Percentiles rank a stretch among this genome's conserved stretches.
phyloP scores from a whole-genome alignment of 305 asterid species.

The Fraxinus velutina region DNA sequence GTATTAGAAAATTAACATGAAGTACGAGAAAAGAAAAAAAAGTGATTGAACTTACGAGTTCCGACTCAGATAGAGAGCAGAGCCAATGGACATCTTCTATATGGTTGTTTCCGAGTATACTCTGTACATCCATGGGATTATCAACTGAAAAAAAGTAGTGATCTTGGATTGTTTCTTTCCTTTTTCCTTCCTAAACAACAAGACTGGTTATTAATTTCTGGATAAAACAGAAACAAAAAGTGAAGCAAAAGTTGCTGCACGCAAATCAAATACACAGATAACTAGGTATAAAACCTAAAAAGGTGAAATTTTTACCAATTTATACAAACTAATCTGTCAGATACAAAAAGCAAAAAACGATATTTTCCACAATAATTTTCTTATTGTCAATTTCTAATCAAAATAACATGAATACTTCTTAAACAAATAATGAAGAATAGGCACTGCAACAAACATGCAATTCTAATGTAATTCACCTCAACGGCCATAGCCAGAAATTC shows the following conservation, averaged over 20 bases:
- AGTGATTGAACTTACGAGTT: slow-evolving; percentile 42
- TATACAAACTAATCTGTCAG: background rate
- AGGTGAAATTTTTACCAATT: background rate
- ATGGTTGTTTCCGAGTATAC: slow-evolving; percentile 33
- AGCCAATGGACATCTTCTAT: slow-evolving; percentile 66
- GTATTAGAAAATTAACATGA: background rate
- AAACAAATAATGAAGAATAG: background rate
- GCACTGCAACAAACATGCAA: background rate
- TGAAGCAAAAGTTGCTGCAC: background rate
- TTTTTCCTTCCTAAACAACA: background rate
- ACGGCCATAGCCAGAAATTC: background rate
- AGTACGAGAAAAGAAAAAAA: background rate
- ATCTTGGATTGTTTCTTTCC: background rate
- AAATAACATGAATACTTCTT: background rate
- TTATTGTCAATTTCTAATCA: background rate
- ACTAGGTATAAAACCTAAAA: background rate
- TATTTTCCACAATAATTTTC: background rate
- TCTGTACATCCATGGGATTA: slow-evolving; percentile 16
- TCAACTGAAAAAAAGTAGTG: background rate
- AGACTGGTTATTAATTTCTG: background rate
- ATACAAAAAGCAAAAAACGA: background rate
- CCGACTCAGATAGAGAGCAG: slow-evolving; percentile 60
- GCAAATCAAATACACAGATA: background rate
- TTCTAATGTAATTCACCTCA: background rate
- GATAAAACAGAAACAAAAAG: background rate